Percentiles rank a stretch among this genome's conserved stretches.
phyloP scores from a whole-genome alignment of 129 eudicot genomes.

The Saposhnikovia divaricata region DNA sequence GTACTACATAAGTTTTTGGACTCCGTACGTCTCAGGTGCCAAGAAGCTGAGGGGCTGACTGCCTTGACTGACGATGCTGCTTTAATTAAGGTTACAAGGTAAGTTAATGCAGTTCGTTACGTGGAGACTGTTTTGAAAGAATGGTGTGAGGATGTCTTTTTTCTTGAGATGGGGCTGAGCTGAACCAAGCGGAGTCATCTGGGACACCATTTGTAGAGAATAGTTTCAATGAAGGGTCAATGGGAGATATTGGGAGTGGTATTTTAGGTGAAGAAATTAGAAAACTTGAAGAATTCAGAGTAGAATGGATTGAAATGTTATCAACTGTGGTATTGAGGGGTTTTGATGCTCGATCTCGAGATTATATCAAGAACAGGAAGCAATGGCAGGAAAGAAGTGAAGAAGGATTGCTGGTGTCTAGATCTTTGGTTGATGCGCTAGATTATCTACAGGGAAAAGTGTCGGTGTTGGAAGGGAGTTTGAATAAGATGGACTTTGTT shows the following conservation, averaged over 20 bases:
- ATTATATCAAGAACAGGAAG: slow-evolving; percentile 68
- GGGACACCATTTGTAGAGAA: slow-evolving; percentile 16
- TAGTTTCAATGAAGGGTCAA: slow-evolving; percentile 2
- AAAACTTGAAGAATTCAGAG: slow-evolving; percentile 64
- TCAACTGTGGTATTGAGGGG: slow-evolving; percentile 73
- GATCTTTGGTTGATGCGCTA: slow-evolving; percentile 55
- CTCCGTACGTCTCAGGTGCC: slow-evolving; percentile 52
- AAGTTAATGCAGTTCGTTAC: slow-evolving; percentile 51
- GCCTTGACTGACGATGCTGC: slow-evolving; percentile 74
- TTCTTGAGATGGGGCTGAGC: slow-evolving; percentile 69
- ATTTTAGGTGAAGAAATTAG: slow-evolving; percentile 54
- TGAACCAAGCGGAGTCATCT: slow-evolving; percentile 22
- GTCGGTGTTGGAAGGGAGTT: slow-evolving; percentile 45
- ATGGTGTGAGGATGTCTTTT: slow-evolving; percentile 80
- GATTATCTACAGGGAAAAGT: slow-evolving; percentile 74
- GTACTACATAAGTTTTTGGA: slow-evolving; percentile 52
- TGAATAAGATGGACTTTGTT: slow-evolving; percentile 69
- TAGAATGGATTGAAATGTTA: slow-evolving; percentile 74
- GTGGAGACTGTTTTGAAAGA: slow-evolving; percentile 59
- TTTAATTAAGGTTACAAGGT: slow-evolving; percentile 59
- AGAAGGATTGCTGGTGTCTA: slow-evolving; percentile 63
- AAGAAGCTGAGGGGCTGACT: slow-evolving; percentile 95
- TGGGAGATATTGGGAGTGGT: slow-evolving; percentile 28
- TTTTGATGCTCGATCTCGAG: slow-evolving; percentile 60
- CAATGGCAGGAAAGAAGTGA: slow-evolving; percentile 80